These are phyloP conservation scores for Prinsepia uniflora DNA, from an alignment of 306 rosid genomes.

Conservation along the genomic window DNA sequence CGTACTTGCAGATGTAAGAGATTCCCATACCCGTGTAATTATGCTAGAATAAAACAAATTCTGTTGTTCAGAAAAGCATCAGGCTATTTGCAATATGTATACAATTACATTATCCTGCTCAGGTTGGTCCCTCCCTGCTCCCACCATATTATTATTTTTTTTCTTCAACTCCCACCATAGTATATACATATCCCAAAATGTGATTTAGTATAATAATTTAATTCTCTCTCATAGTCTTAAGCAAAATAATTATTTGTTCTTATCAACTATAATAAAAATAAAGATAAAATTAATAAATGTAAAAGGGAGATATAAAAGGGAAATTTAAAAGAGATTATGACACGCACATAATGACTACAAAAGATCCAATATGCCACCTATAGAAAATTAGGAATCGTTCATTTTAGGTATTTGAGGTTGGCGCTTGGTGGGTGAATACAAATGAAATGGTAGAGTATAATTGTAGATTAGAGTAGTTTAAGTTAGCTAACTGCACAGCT, in stretches of 20 bases:
- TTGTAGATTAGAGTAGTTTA: too few species aligned
- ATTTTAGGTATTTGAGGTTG: too few species aligned
- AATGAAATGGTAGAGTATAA: too few species aligned
- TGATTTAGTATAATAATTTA: background rate
- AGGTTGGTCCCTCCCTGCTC: background rate
- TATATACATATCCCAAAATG: background rate
- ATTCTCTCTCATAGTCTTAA: background rate
- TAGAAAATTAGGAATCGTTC: background rate
- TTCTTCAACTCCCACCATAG: too few species aligned
- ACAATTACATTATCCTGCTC: background rate
- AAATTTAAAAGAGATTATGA: too few species aligned
- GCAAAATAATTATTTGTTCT: background rate
- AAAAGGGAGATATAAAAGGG: background rate
- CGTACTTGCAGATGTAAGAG: too few species aligned
- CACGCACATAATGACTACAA: background rate
- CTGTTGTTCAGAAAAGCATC: background rate
- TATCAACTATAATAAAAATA: background rate
- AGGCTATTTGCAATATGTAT: background rate
- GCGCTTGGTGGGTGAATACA: too few species aligned
- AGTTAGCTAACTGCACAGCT: background rate
- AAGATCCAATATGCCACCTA: background rate
- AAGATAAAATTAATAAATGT: background rate
- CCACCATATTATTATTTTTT: too few species aligned
- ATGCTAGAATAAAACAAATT: background rate
- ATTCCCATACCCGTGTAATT: background rate